These are phyloP conservation scores for Astragalus glycyphyllos DNA, from an alignment of 306 rosid species.

Conservation along the genomic window DNA sequence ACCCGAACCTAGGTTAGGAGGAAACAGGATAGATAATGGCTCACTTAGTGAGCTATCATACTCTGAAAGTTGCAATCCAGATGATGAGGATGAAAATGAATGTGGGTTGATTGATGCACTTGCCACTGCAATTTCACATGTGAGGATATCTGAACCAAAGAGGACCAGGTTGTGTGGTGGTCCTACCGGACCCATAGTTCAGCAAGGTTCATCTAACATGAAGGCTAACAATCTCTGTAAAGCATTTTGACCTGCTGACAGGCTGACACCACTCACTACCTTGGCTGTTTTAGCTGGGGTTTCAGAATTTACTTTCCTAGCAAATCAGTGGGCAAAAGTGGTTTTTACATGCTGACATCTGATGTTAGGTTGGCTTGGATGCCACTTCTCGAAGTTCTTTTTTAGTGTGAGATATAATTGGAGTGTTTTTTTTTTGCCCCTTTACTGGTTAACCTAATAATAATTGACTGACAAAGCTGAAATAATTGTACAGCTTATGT, in stretches of 20 bases:
- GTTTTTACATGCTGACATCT: slow-evolving; percentile 53
- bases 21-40: slow-evolving; percentile 48
- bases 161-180: slow-evolving; percentile 80
- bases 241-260: slow-evolving; percentile 87
- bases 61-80: slow-evolving; percentile 72
- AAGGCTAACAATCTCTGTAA: slow-evolving; percentile 94
- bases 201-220: slow-evolving; percentile 97
- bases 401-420: slow-evolving; percentile 50
- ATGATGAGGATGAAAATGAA: slow-evolving; percentile 68
- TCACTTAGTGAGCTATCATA: slow-evolving; percentile 61
- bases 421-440: slow-evolving; percentile 33
- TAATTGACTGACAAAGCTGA: slow-evolving; percentile 46
- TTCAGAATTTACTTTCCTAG: slow-evolving; percentile 37
- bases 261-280: slow-evolving; percentile 58
- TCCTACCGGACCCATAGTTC: slow-evolving; percentile 87
- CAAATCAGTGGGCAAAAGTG: slow-evolving; percentile 47
- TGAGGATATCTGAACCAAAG: slow-evolving; percentile 94
- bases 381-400: slow-evolving; percentile 44
- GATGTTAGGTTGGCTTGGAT: slow-evolving; percentile 48
- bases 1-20: slow-evolving; percentile 56
- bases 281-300: slow-evolving; percentile 60
- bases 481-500: slow-evolving; percentile 80
- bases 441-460: slow-evolving; percentile 60
- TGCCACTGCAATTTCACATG: slow-evolving; percentile 89
- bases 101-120: slow-evolving; percentile 80